Conservation (phyloP, 768 basidiomycete species). For the Amanita muscaria region DNA sequence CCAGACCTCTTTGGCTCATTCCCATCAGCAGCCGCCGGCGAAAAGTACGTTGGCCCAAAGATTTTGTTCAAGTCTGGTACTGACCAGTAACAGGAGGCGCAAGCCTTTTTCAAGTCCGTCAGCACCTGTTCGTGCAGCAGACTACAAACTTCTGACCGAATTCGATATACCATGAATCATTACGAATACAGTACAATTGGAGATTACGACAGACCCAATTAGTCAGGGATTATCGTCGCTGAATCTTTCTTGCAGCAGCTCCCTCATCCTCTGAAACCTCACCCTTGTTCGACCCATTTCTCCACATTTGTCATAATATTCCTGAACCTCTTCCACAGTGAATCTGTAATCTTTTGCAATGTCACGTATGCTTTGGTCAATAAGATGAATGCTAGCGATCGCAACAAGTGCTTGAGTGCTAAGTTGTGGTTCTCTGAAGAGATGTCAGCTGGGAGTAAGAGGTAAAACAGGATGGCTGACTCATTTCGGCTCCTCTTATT, state of each 20-base stretch:
- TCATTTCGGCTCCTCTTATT: constrained; percentile 36
- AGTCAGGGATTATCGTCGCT: constrained; percentile 19
- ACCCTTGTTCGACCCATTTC: constrained; percentile 58
- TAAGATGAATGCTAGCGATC: constrained; percentile 45
- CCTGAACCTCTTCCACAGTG: constrained; percentile 68
- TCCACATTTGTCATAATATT: constrained; percentile 66
- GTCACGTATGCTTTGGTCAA: constrained; percentile 54
- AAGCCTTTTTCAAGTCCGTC: constrained; percentile 76
- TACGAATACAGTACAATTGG: neutral
- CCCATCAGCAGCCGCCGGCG: constrained; percentile 92
- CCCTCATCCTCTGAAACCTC: constrained; percentile 64
- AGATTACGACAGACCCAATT: too few species aligned
- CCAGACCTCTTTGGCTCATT: constrained; percentile 94
- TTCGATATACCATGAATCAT: constrained; percentile 36
- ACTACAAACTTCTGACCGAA: constrained; percentile 59
- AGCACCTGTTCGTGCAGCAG: constrained; percentile 65
- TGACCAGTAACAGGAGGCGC: constrained; percentile 44
- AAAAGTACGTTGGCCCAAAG: constrained; percentile 56
- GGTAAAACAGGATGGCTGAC: constrained; percentile 22
- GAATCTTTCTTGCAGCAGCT: constrained; percentile 32
- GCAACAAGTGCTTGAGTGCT: constrained; percentile 26
- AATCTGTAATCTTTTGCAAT: constrained; percentile 67
- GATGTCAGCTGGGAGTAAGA: neutral
- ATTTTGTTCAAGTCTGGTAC: neutral
- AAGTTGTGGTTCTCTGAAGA: constrained; percentile 9